Conservation (phyloP, 2,329 filamentous ascomycete genomes). For the Cladophialophora psammophila region DNA sequence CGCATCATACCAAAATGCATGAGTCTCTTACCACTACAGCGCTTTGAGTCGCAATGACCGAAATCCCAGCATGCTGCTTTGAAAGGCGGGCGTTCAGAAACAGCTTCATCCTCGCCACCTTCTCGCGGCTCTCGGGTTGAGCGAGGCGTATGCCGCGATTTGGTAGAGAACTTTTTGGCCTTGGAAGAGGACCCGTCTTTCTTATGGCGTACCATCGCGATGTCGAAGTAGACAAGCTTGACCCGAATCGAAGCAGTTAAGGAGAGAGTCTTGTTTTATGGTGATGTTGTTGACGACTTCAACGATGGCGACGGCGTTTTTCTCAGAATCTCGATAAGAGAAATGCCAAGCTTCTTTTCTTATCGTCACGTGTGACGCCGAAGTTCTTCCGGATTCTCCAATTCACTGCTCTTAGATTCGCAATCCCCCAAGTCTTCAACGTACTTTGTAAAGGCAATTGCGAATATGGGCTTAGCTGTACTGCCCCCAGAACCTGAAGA, state of each 20-base stretch:
- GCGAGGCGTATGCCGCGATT: slow-evolving; percentile 63
- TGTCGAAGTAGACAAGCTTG: neutral
- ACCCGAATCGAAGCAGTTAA: neutral
- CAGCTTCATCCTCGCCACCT: slow-evolving; percentile 50
- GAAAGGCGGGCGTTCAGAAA: slow-evolving; percentile 62
- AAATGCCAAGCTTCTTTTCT: slow-evolving; percentile 11
- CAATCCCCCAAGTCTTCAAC: neutral
- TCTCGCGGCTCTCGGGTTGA: slow-evolving; percentile 48
- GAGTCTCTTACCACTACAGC: slow-evolving; percentile 93
- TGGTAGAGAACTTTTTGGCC: slow-evolving; percentile 73
- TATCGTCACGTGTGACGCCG: slow-evolving; percentile 28
- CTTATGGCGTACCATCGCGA: slow-evolving; percentile 88
- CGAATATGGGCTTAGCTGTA: slow-evolving; percentile 66
- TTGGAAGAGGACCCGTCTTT: slow-evolving; percentile 79
- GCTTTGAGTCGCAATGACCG: slow-evolving; percentile 95
- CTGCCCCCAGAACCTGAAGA: slow-evolving; percentile 58
- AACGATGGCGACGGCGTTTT: neutral
- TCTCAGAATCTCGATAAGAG: neutral
- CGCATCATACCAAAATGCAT: slow-evolving; percentile 94
- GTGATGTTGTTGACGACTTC: neutral
- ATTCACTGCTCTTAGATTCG: neutral
- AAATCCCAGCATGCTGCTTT: slow-evolving; percentile 98
- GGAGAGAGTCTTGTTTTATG: neutral
- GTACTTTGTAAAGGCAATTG: neutral
- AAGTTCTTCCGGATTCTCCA: slow-evolving; percentile 17